Base-by-base conservation (phyloP, 352 stramenopile species). In the Pythium volutum region DNA sequence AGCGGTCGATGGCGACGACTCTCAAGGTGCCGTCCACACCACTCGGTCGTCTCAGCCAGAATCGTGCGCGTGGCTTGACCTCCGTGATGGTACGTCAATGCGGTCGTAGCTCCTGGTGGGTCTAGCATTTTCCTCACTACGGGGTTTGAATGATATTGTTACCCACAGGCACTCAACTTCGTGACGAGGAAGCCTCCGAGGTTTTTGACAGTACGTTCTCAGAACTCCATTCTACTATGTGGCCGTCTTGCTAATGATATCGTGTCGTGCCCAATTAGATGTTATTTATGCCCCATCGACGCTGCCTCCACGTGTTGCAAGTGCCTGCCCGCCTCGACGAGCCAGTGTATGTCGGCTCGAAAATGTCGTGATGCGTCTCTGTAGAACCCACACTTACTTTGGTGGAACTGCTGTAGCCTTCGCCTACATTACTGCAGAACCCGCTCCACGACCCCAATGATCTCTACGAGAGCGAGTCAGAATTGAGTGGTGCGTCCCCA, bases 201-300 rank as follows among this genome's bases (percentile, higher is more conserved):
- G 73, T 81, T 75, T 88, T 86, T 82, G 78, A 86, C 62, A 79
- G 79, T 88, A 51, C 55, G 78, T 77, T 0, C 34, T n/a, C 25
- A 15, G 31, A 36, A 33, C 42, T 29, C n/a, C n/a, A 15, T 27
- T 27, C 7, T 8, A 45, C 18, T 5, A 45, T 23, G 7, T 48
- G 20, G 42, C 2, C 3, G 22, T 8, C 11, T 18, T 45, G 27
- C 41, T 50, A 3, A 23, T 29, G 51, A 22, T 22, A 8, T 46
- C 20, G n/a, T 46, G 2, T 38, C 23, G 45, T 45, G 10, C 10
- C 43, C 34, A 10, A 47, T 33, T 61, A 87, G 77, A 83, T 54
- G 66, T 84, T 77, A 84, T 87, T 81, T 81, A 81, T 84, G 71
- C 67, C 10, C 64, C 71, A 33, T 59, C 46, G 38, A 50, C 54